These are phyloP conservation scores for Raphanus raphanistrum DNA, from an alignment of 345 rosid genomes.

Conservation along the genomic window DNA sequence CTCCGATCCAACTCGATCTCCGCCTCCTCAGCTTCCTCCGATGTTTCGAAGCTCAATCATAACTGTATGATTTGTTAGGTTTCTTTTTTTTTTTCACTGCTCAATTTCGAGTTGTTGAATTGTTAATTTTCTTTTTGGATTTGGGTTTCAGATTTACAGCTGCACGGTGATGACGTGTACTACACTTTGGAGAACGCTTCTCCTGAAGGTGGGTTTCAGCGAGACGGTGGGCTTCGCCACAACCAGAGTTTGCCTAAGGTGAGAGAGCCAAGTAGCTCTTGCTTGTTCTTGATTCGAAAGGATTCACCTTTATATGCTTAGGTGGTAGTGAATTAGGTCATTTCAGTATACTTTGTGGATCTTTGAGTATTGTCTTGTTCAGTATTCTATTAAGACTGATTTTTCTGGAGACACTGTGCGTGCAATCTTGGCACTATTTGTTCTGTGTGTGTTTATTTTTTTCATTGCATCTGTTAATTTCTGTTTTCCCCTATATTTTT, in stretches of 20 bases:
- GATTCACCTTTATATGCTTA: not conserved
- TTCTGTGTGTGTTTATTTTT: not conserved
- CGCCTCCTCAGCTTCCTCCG: constrained; percentile 32
- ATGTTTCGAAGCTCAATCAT: constrained; percentile 63
- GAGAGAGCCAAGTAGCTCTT: not conserved
- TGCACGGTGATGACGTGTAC: constrained; percentile 87
- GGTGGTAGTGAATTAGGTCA: not conserved
- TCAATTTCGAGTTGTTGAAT: not conserved
- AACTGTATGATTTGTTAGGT: constrained; percentile 52
- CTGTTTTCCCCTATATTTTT: not conserved
- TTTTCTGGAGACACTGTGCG: not conserved
- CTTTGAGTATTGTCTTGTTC: not conserved
- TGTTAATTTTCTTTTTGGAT: not conserved
- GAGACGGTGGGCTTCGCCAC: constrained; percentile 46
- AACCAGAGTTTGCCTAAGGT: constrained; percentile 54
- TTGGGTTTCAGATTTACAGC: constrained; percentile 59
- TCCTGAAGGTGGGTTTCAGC: constrained; percentile 52
- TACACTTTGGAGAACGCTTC: constrained; percentile 58
- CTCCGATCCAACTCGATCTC: constrained; percentile 43
- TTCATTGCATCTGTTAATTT: not conserved
- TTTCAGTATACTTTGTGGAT: not conserved
- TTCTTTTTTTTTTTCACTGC: not conserved
- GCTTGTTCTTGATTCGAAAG: not conserved
- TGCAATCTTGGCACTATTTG: not conserved
- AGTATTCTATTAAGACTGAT: not conserved